Conservation (phyloP, 805 yeast genomes). For the Lachancea dasiensis region DNA sequence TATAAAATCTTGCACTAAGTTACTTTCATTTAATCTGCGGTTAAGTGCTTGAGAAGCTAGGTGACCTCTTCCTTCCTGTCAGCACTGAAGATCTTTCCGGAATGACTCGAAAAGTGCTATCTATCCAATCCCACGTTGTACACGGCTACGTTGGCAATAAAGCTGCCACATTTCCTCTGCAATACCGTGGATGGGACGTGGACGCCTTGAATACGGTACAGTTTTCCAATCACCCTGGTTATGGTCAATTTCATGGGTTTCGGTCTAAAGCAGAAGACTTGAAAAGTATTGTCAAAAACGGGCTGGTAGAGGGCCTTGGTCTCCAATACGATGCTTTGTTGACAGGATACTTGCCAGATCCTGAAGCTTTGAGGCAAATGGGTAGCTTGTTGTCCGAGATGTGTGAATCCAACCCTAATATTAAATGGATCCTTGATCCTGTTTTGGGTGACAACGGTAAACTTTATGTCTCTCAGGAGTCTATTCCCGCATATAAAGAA, state of each 20-base stretch:
- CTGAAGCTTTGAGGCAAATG: slow-evolving; percentile 47
- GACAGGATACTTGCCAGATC: slow-evolving; percentile 75
- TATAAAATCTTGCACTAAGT: too few species aligned
- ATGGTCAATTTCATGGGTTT: slow-evolving; percentile 59
- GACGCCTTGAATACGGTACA: slow-evolving; percentile 85
- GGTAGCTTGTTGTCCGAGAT: slow-evolving; percentile 36
- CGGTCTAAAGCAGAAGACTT: slow-evolving; percentile 43
- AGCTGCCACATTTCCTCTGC: slow-evolving; percentile 87
- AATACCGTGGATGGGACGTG: slow-evolving; percentile 85
- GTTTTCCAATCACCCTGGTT: slow-evolving; percentile 90
- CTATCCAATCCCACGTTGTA: slow-evolving; percentile 84
- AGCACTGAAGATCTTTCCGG: too few species aligned
- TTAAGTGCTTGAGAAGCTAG: too few species aligned
- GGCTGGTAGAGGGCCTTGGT: slow-evolving; percentile 44
- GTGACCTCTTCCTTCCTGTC: too few species aligned
- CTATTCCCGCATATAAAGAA: slow-evolving; percentile 46
- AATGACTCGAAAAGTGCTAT: slow-evolving; percentile 33
- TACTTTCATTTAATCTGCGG: too few species aligned
- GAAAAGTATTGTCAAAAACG: slow-evolving; percentile 42
- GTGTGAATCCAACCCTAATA: slow-evolving; percentile 23
- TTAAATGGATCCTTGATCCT: slow-evolving; percentile 76
- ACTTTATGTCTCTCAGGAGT: slow-evolving; percentile 60
- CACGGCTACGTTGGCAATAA: slow-evolving; percentile 95
- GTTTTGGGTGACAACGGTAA: slow-evolving; percentile 88
- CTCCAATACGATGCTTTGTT: slow-evolving; percentile 58